These are phyloP conservation scores for Pelargonium fulgidum DNA, from an alignment of 441 rosid genomes.

Conservation along the genomic window DNA sequence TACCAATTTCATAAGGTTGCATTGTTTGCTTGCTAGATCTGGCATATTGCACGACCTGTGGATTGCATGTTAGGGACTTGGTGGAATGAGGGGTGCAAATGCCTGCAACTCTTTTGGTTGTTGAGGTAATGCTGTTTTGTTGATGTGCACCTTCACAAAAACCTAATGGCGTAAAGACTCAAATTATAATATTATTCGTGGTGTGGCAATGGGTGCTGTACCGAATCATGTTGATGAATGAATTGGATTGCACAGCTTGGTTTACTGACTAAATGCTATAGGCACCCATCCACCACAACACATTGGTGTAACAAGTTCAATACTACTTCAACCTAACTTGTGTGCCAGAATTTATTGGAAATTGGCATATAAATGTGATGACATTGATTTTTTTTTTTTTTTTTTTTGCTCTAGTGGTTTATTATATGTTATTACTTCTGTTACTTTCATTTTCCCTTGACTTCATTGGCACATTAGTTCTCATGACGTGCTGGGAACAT, in stretches of 20 bases:
- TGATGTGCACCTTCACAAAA: constrained; percentile 32
- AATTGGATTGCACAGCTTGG: constrained; percentile 36
- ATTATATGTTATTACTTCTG: background rate
- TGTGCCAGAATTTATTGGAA: constrained; percentile 15
- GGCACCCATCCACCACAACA: constrained; percentile 22
- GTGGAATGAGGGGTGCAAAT: constrained; percentile 56
- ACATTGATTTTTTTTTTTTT: background rate
- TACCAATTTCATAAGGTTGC: constrained; percentile 39
- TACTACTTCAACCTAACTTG: constrained; percentile 18
- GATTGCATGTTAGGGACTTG: constrained; percentile 75
- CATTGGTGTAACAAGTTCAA: constrained; percentile 22
- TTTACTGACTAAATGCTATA: constrained; percentile 31
- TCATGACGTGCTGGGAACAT: constrained; percentile 18
- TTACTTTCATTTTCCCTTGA: constrained; percentile 10
- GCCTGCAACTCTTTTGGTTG: constrained; percentile 45
- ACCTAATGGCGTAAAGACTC: constrained; percentile 14
- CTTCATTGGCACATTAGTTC: constrained; percentile 14
- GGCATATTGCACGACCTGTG: constrained; percentile 64
- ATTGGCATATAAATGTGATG: constrained; percentile 16
- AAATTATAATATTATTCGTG: constrained; percentile 20
- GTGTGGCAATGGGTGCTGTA: constrained; percentile 25
- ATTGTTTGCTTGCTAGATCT: constrained; percentile 83
- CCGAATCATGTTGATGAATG: constrained; percentile 34
- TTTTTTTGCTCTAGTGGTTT: background rate
- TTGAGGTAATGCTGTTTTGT: constrained; percentile 54